phyloP scores from a whole-genome alignment of 2,329 filamentous ascomycete species.

The Epichloe uncinata region DNA sequence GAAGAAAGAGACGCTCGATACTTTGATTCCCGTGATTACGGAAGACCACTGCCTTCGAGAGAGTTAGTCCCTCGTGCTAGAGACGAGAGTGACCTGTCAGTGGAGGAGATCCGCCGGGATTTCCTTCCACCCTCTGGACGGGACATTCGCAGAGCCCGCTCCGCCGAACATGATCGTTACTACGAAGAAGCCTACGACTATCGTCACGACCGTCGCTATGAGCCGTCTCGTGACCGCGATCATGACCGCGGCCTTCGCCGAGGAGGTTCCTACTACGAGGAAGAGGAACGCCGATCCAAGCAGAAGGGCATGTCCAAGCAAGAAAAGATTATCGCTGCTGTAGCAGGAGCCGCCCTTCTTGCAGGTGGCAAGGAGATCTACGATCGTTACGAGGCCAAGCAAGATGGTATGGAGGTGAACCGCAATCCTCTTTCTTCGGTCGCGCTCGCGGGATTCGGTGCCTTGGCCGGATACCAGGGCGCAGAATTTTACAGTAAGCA shows the following conservation, averaged over 20 bases:
- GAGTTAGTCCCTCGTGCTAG: constrained; percentile 46
- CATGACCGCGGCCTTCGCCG: constrained; percentile 28
- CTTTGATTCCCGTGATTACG: constrained; percentile 37
- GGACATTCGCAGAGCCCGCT: constrained; percentile 48
- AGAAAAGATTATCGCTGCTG: constrained; percentile 53
- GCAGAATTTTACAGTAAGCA: constrained; percentile 50
- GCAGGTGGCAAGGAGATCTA: constrained; percentile 53
- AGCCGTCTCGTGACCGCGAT: constrained; percentile 18
- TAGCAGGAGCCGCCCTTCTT: constrained; percentile 50
- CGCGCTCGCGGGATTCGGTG: constrained; percentile 50
- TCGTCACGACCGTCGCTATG: constrained; percentile 29
- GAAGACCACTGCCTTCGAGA: constrained; percentile 30
- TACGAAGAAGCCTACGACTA: constrained; percentile 41
- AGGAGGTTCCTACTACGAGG: constrained; percentile 39
- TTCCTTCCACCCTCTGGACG: constrained; percentile 55
- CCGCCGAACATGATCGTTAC: constrained; percentile 41
- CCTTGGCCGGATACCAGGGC: constrained; percentile 49
- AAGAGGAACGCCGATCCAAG: constrained; percentile 39
- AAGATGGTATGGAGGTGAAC: constrained; percentile 35
- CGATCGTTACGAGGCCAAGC: constrained; percentile 45
- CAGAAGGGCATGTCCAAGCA: constrained; percentile 41
- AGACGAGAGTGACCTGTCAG: constrained; percentile 59
- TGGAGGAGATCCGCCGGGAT: constrained; percentile 75
- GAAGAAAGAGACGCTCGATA: constrained; percentile 40
- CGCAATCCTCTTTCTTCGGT: constrained; percentile 47